phyloP scores from a whole-genome alignment of 306 rosid genomes.

The Ochetophila trinervis region DNA sequence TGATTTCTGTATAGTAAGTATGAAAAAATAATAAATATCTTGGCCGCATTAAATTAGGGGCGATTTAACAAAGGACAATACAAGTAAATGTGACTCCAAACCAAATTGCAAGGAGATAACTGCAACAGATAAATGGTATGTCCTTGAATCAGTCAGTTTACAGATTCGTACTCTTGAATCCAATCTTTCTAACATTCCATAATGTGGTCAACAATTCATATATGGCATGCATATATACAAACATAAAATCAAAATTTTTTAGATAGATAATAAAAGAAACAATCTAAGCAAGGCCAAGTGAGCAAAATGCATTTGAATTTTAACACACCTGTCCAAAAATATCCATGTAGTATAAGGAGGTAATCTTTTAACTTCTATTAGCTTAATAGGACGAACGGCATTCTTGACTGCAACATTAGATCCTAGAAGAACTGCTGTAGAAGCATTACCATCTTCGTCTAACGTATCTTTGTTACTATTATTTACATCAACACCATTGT shows the following conservation, averaged over 20 bases:
- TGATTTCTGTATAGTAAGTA: conserved; percentile 70
- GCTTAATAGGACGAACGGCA: conserved; percentile 89
- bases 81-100: not conserved
- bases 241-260: not conserved
- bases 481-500: conserved; percentile 63
- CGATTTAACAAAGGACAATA: conserved; percentile 8
- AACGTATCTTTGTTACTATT: conserved; percentile 56
- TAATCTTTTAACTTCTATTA: conserved; percentile 72
- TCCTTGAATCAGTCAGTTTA: too few relatives aligned
- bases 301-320: conserved; percentile 21
- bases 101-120: not conserved
- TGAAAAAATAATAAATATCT: conserved; percentile 23
- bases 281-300: conserved; percentile 3
- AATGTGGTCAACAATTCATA: not conserved
- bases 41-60: not conserved
- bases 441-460: conserved; percentile 68
- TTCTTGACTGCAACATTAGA: conserved; percentile 85
- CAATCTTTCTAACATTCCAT: too few relatives aligned
- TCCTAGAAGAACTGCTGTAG: conserved; percentile 94
- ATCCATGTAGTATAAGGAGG: conserved; percentile 99
- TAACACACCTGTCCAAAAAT: conserved; percentile 85
- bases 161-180: too few relatives aligned
- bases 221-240: not conserved
- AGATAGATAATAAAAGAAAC: not conserved
- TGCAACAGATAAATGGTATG: not conserved